Conservation (phyloP, 2,329 filamentous ascomycete genomes). For the Colletotrichum tofieldiae region DNA sequence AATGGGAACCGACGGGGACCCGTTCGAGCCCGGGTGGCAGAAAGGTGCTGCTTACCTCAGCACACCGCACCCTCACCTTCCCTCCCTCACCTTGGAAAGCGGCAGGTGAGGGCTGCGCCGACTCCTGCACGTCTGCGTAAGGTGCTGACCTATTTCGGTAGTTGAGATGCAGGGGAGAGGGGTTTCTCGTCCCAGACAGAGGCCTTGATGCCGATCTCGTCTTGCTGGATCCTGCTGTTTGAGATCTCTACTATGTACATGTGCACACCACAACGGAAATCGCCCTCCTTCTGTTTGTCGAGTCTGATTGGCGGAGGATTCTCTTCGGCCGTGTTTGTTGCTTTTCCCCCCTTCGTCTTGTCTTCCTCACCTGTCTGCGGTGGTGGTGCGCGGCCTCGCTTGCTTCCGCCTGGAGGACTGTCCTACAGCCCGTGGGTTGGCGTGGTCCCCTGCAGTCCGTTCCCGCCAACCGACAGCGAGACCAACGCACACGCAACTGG, state of each 20-base stretch:
- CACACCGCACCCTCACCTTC: not conserved
- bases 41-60: not conserved
- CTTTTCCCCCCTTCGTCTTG: not conserved
- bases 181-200: not conserved
- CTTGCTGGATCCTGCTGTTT: not conserved
- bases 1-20: not conserved
- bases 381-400: not conserved
- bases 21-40: not conserved
- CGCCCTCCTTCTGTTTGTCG: no score
- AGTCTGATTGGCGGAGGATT: not conserved
- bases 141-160: slow-evolving; percentile 20
- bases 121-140: slow-evolving; percentile 5
- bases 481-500: not conserved
- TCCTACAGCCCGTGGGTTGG: not conserved
- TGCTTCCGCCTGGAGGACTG: not conserved
- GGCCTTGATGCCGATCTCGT: slow-evolving; percentile 8
- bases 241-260: no score
- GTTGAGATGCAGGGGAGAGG: slow-evolving; percentile 10
- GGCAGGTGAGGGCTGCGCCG: not conserved
- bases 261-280: not conserved
- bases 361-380: not conserved
- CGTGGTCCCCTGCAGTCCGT: not conserved
- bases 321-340: no score
- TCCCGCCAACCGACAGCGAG: not conserved
- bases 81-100: not conserved